phyloP scores from a whole-genome alignment of 148 eudicot species.

The Cornus controversa region DNA sequence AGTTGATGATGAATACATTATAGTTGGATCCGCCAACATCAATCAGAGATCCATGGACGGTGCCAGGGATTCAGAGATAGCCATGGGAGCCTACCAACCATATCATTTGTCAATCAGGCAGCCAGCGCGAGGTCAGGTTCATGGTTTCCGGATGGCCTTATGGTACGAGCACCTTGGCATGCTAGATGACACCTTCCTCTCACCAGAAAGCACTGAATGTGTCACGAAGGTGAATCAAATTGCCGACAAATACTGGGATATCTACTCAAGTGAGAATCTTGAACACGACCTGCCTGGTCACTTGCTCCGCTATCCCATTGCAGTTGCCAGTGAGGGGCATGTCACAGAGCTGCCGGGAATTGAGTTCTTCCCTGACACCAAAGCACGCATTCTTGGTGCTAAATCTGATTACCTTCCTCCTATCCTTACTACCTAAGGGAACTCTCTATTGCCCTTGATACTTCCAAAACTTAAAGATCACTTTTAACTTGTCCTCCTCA shows the following conservation, averaged over 20 bases:
- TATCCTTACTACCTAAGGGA: slow-evolving; percentile 63
- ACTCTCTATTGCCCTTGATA: not conserved
- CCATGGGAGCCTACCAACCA: slow-evolving; percentile 86
- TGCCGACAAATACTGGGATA: slow-evolving; percentile 74
- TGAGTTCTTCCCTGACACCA: slow-evolving; percentile 81
- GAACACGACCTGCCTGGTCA: slow-evolving; percentile 77
- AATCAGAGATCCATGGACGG: slow-evolving; percentile 92
- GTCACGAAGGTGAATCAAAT: slow-evolving; percentile 51
- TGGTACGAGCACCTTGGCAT: slow-evolving; percentile 92
- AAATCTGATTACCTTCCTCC: slow-evolving; percentile 78
- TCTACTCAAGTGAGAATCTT: slow-evolving; percentile 51
- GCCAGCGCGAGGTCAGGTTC: slow-evolving; percentile 69
- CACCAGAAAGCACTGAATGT: slow-evolving; percentile 57
- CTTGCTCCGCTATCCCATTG: slow-evolving; percentile 76
- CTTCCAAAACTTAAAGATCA: not conserved
- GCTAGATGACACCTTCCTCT: slow-evolving; percentile 58
- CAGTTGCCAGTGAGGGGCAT: slow-evolving; percentile 57
- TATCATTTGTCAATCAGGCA: slow-evolving; percentile 43
- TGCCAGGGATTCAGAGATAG: slow-evolving; percentile 73
- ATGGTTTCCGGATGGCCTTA: slow-evolving; percentile 77
- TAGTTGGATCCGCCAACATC: slow-evolving; percentile 83
- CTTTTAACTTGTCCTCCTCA: not conserved
- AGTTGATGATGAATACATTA: slow-evolving; percentile 88
- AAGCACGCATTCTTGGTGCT: slow-evolving; percentile 62
- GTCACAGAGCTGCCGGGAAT: slow-evolving; percentile 59